Evolutionary conservation across 495 filamentous ascomycete species (phyloP).

Genomic region (Xylaria longipes): DNA sequence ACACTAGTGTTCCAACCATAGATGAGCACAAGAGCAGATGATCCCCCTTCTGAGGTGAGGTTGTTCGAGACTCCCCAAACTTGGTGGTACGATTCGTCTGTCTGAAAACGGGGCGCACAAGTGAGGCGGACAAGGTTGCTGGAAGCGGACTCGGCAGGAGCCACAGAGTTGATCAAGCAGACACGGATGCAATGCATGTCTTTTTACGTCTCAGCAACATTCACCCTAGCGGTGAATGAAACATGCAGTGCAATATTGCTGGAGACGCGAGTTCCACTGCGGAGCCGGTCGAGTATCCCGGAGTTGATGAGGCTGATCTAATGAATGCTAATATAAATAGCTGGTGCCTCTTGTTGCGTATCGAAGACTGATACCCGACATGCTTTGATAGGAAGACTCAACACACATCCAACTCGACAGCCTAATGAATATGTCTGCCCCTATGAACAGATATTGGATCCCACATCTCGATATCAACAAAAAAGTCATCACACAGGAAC

Average conservation of each 20-base stretch:
- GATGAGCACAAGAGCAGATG: conserved; percentile 12
- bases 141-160: conserved; percentile 38
- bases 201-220: conserved; percentile 30
- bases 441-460: conserved; percentile 64
- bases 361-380: background rate
- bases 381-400: conserved; percentile 16
- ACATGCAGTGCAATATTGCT: conserved; percentile 19
- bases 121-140: conserved; percentile 44
- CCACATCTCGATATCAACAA: conserved; percentile 63
- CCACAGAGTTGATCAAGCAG: conserved; percentile 29
- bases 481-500: conserved; percentile 62
- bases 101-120: conserved; percentile 41
- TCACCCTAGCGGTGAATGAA: conserved; percentile 24
- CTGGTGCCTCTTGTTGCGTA: conserved; percentile 9
- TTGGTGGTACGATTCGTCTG: conserved; percentile 34
- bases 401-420: conserved; percentile 25
- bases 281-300: conserved; percentile 14
- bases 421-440: conserved; percentile 44
- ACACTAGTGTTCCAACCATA: conserved; percentile 21
- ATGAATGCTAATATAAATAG: conserved; percentile 25
- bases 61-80: conserved; percentile 17
- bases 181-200: conserved; percentile 36
- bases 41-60: conserved; percentile 3
- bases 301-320: conserved; percentile 20
- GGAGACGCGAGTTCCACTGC: conserved; percentile 14